Evolutionary conservation across 805 yeast species (phyloP).

Genomic region (Nakazawaea ishiwadae): DNA sequence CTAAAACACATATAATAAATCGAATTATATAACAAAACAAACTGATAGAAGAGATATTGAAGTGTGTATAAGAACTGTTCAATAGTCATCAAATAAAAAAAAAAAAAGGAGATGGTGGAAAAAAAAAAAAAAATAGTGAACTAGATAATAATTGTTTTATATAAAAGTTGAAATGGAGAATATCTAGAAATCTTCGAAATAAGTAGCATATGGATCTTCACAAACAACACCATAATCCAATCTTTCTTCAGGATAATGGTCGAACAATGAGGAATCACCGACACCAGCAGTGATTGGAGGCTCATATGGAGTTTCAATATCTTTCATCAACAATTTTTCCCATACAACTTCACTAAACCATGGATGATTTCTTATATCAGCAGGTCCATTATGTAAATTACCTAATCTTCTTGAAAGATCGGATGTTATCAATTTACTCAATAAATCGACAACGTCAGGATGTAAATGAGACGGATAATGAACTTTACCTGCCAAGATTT

Average conservation of each 20-base stretch:
- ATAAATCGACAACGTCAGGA: slow-evolving; percentile 47
- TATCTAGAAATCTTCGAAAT: slow-evolving; percentile 49
- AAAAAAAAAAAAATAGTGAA: neutral
- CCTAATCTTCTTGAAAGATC: slow-evolving; percentile 55
- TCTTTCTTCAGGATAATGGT: slow-evolving; percentile 74
- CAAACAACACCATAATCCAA: slow-evolving; percentile 79
- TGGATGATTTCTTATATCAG: slow-evolving; percentile 50
- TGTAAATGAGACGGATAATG: slow-evolving; percentile 51
- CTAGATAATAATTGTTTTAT: too few species aligned
- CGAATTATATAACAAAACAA: too few species aligned
- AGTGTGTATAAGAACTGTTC: too few species aligned
- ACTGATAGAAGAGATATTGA: too few species aligned
- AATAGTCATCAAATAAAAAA: too few species aligned
- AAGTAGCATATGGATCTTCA: slow-evolving; percentile 61
- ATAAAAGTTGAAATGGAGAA: too few species aligned
- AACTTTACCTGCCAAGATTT: slow-evolving; percentile 48
- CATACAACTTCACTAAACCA: slow-evolving; percentile 61
- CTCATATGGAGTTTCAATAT: slow-evolving; percentile 61
- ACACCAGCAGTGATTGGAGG: slow-evolving; percentile 62
- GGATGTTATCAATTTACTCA: slow-evolving; percentile 46
- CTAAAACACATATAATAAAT: too few species aligned
- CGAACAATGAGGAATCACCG: slow-evolving; percentile 61
- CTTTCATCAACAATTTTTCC: slow-evolving; percentile 51
- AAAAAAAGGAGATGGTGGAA: neutral
- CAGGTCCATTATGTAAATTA: slow-evolving; percentile 52